Evolutionary conservation across 306 rosid species (phyloP).

Genomic region (Rubus idaeus): DNA sequence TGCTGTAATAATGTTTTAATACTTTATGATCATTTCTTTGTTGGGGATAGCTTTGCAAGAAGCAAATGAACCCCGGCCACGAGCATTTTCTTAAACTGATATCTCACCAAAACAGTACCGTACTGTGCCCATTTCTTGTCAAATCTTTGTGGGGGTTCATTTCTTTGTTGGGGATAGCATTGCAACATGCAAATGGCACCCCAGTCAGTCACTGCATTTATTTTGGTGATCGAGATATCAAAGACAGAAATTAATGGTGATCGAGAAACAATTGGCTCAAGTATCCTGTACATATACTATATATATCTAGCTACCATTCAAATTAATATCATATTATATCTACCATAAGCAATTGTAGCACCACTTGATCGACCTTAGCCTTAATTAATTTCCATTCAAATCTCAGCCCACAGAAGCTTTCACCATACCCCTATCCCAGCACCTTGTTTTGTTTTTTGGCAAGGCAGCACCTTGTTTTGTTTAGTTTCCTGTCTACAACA

Average conservation of each 20-base stretch:
- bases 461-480: slow-evolving; percentile 39
- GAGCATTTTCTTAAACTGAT: too few relatives aligned
- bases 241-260: not conserved
- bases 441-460: too few relatives aligned
- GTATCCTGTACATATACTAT: not conserved
- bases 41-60: too few relatives aligned
- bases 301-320: not conserved
- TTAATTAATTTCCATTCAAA: not conserved
- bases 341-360: slow-evolving; percentile 19
- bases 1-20: too few relatives aligned
- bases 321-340: slow-evolving; percentile 3
- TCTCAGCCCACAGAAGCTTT: slow-evolving; percentile 41
- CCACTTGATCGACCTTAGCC: slow-evolving; percentile 10
- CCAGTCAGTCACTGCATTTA: slow-evolving; percentile 3
- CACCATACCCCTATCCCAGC: slow-evolving; percentile 13
- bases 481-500: not conserved
- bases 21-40: too few relatives aligned
- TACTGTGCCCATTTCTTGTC: too few relatives aligned
- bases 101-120: too few relatives aligned
- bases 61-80: too few relatives aligned
- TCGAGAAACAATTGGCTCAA: too few relatives aligned
- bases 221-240: not conserved
- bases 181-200: not conserved
- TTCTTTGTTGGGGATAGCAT: not conserved
- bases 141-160: not conserved